These are phyloP conservation scores for Aspergillus ochraceus DNA, from an alignment of 2,329 filamentous ascomycete species.

Conservation along the genomic window DNA sequence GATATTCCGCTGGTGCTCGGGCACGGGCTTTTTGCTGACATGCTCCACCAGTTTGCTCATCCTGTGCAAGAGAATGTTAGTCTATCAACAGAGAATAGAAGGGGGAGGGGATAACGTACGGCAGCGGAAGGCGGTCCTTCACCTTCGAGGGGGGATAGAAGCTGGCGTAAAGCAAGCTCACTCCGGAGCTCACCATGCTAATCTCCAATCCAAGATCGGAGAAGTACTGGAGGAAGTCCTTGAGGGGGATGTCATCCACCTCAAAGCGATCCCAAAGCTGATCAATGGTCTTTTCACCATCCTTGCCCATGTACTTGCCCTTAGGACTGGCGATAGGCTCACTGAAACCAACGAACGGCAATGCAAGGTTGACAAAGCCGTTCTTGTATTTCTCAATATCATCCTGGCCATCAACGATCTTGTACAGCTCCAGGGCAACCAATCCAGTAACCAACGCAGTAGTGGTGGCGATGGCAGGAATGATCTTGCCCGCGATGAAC, in stretches of 20 bases:
- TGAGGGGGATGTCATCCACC: constrained; percentile 78
- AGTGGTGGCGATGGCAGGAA: constrained; percentile 95
- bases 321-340: constrained; percentile 94
- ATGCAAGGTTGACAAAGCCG: constrained; percentile 91
- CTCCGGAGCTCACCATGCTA: constrained; percentile 95
- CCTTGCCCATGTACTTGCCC: constrained; percentile 78
- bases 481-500: constrained; percentile 99
- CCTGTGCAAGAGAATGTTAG: constrained; percentile 51
- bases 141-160: constrained; percentile 85
- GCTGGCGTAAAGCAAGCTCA: constrained; percentile 88
- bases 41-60: constrained; percentile 84
- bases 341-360: constrained; percentile 98
- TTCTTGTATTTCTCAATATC: constrained; percentile 99
- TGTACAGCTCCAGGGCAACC: constrained; percentile 90
- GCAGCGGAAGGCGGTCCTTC: constrained; percentile 75
- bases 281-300: constrained; percentile 79
- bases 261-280: constrained; percentile 99
- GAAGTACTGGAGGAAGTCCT: constrained; percentile 81
- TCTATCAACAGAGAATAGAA: constrained; percentile 1
- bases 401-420: constrained; percentile 93
- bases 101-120: constrained; percentile 50
- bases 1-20: constrained; percentile 87
- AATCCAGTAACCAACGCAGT: constrained; percentile 93
- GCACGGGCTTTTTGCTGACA: constrained; percentile 89
- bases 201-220: constrained; percentile 76